Percentiles rank a stretch among this genome's conserved stretches.
phyloP scores from a whole-genome alignment of 2,329 filamentous ascomycete species.

The Harringtonia lauricola region DNA sequence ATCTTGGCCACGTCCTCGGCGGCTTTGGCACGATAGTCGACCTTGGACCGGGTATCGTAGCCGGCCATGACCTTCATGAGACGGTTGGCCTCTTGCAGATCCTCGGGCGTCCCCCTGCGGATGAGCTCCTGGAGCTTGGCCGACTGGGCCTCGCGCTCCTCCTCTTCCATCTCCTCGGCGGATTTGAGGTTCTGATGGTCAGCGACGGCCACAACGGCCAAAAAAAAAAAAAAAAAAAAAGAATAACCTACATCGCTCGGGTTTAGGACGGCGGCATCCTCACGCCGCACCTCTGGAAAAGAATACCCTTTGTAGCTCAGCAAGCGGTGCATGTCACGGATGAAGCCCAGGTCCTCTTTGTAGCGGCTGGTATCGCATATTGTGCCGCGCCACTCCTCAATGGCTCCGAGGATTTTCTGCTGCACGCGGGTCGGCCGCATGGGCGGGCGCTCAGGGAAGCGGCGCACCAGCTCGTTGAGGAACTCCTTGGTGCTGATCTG shows the following conservation, averaged over 20 bases:
- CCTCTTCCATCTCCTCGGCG: slow-evolving; percentile 96
- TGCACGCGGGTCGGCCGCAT: slow-evolving; percentile 80
- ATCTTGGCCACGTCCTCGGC: slow-evolving; percentile 92
- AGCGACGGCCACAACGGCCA: slow-evolving; percentile 11
- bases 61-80: slow-evolving; percentile 99
- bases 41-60: slow-evolving; percentile 90
- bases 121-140: slow-evolving; percentile 98
- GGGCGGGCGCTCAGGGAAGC: slow-evolving; percentile 89
- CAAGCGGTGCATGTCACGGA: slow-evolving; percentile 93
- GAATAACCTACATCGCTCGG: slow-evolving; percentile 75
- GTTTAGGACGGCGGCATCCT: slow-evolving; percentile 93
- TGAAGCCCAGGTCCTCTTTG: slow-evolving; percentile 93
- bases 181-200: slow-evolving; percentile 74
- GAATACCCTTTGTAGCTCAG: slow-evolving; percentile 95
- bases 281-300: slow-evolving; percentile 82
- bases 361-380: slow-evolving; percentile 98
- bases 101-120: slow-evolving; percentile 78
- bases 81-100: slow-evolving; percentile 86
- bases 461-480: slow-evolving; percentile 90
- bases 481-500: slow-evolving; percentile 99
- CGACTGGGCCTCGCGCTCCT: slow-evolving; percentile 87
- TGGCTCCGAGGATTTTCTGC: slow-evolving; percentile 83
- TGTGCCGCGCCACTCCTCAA: slow-evolving; percentile 96
- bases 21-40: slow-evolving; percentile 94
- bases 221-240: neutral